A percentile compares a stretch with the other conserved stretches of the same genome.
phyloP scores from a whole-genome alignment of 23 red algal species.

The Gracilaria gracilis region DNA sequence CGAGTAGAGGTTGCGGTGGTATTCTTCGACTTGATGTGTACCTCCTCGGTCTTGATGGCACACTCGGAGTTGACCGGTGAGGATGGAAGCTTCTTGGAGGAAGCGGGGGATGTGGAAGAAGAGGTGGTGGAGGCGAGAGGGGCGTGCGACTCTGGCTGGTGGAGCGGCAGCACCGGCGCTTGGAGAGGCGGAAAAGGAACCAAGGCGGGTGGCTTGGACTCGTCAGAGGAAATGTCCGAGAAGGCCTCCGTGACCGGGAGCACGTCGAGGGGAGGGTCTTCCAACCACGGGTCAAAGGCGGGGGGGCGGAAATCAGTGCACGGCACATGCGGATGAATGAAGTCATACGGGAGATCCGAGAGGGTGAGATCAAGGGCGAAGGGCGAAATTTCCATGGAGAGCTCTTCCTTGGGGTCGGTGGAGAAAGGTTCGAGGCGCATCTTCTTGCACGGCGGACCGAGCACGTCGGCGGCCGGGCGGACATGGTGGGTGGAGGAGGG shows the following conservation, averaged over 20 bases:
- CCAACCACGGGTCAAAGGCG: conserved; percentile 10
- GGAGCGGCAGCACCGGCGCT: neutral
- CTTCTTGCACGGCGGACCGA: neutral
- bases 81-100: neutral
- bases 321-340: neutral
- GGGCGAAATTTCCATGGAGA: conserved; percentile 5
- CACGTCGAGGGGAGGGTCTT: neutral
- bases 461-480: neutral
- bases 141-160: neutral
- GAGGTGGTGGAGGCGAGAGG: neutral
- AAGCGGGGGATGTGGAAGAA: neutral
- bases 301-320: neutral
- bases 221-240: conserved; percentile 24
- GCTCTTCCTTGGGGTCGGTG: conserved; percentile 15
- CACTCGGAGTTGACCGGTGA: conserved; percentile 25
- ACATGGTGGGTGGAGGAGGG: neutral
- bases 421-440: neutral
- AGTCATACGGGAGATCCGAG: conserved; percentile 12
- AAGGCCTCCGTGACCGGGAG: conserved; percentile 18
- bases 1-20: neutral
- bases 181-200: neutral
- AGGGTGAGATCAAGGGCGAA: neutral
- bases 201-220: neutral
- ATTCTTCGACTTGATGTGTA: neutral
- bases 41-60: neutral